These are phyloP conservation scores for Citrus reticulata DNA, from an alignment of 345 rosid genomes.

Conservation along the genomic window DNA sequence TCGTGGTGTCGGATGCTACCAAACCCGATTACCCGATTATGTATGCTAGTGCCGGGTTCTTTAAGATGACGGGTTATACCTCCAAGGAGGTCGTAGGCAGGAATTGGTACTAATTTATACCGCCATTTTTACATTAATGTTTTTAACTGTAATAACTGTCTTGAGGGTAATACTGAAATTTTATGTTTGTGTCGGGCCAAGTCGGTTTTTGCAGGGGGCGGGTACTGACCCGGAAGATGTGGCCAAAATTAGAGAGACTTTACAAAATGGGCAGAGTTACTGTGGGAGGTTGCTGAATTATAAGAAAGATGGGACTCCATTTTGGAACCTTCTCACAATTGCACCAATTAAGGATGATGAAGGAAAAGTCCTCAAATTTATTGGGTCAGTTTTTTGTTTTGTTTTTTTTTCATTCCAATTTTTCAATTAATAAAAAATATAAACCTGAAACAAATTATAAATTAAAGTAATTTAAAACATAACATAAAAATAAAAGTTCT, in stretches of 20 bases:
- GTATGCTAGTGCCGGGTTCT: slow-evolving; percentile 98
- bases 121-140: neutral
- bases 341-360: slow-evolving; percentile 87
- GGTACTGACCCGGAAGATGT: slow-evolving; percentile 88
- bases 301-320: slow-evolving; percentile 88
- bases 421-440: too few relatives aligned
- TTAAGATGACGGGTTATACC: slow-evolving; percentile 94
- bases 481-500: neutral
- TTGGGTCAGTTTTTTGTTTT: slow-evolving; percentile 59
- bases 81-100: slow-evolving; percentile 92
- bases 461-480: too few relatives aligned
- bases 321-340: slow-evolving; percentile 96
- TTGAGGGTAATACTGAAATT: slow-evolving; percentile 14
- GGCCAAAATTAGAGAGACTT: slow-evolving; percentile 69
- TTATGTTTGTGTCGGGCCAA: slow-evolving; percentile 15
- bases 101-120: slow-evolving; percentile 53
- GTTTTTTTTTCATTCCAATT: neutral
- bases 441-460: too few relatives aligned
- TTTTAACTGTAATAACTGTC: slow-evolving; percentile 16
- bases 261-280: slow-evolving; percentile 54
- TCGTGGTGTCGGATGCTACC: slow-evolving; percentile 93
- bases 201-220: slow-evolving; percentile 90
- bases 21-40: slow-evolving; percentile 83
- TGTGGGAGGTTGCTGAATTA: slow-evolving; percentile 92
- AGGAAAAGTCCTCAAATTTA: slow-evolving; percentile 83